phyloP scores from a whole-genome alignment of 345 rosid genomes.

The Aquilaria malaccensis region DNA sequence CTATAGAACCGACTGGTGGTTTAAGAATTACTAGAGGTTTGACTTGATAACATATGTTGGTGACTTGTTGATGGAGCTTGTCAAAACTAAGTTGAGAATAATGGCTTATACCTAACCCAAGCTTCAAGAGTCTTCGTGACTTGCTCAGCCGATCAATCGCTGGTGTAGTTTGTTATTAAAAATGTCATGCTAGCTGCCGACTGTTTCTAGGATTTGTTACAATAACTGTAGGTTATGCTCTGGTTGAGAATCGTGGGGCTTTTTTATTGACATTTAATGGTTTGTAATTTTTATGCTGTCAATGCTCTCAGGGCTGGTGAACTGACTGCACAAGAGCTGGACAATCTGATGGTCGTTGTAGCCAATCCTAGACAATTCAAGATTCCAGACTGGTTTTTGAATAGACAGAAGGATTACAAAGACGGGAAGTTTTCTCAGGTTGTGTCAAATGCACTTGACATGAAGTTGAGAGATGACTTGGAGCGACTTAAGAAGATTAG shows the following conservation, averaged over 20 bases:
- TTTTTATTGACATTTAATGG: not conserved
- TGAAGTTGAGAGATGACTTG: conserved; percentile 95
- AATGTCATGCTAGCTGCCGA: too few relatives aligned
- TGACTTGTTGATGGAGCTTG: too few relatives aligned
- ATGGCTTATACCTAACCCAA: too few relatives aligned
- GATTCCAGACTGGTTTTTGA: conserved; percentile 91
- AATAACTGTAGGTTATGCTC: not conserved
- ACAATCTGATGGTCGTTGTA: conserved; percentile 74
- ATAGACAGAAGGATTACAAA: conserved; percentile 90
- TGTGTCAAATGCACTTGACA: conserved; percentile 85
- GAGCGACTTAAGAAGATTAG: conserved; percentile 91
- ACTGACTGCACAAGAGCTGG: conserved; percentile 71
- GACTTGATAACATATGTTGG: not conserved
- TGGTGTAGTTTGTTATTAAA: too few relatives aligned
- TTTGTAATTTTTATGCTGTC: not conserved
- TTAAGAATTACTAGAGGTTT: not conserved
- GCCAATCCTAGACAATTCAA: conserved; percentile 90
- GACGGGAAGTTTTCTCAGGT: conserved; percentile 88
- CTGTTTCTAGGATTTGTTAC: not conserved
- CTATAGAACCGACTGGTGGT: not conserved
- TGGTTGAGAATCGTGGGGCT: too few relatives aligned
- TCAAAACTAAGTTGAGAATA: too few relatives aligned
- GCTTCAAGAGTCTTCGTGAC: too few relatives aligned
- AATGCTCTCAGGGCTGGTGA: conserved; percentile 69
- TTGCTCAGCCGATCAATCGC: too few relatives aligned